These are phyloP conservation scores for Aphanomyces cochlioides DNA, from an alignment of 352 stramenopile species.

Conservation along the genomic window DNA sequence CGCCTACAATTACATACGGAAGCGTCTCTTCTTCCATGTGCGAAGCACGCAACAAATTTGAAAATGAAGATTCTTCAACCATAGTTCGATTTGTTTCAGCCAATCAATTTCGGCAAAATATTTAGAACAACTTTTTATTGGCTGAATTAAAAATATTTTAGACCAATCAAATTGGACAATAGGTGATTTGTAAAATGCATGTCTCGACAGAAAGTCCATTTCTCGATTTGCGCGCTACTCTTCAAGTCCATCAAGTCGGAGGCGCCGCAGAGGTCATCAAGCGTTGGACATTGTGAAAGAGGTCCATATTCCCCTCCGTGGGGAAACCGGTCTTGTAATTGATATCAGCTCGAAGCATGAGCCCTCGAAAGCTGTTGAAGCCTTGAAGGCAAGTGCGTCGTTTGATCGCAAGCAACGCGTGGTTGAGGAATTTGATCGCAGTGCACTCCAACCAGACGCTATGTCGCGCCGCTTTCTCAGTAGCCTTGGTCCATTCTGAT, in stretches of 20 bases:
- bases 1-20: neutral
- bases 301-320: neutral
- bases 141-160: no score
- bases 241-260: no score
- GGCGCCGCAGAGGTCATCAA: no score
- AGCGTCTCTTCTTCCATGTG: neutral
- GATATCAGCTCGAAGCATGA: neutral
- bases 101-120: no score
- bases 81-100: no score
- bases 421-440: constrained; percentile 30
- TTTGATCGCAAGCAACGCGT: constrained; percentile 26
- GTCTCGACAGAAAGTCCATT: no score
- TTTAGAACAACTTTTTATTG: no score
- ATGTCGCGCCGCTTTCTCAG: constrained; percentile 20
- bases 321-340: neutral
- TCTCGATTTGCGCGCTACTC: no score
- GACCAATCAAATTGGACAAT: no score
- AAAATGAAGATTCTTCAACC: no score
- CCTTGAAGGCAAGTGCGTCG: constrained; percentile 19
- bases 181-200: no score
- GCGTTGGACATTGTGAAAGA: neutral
- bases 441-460: constrained; percentile 33
- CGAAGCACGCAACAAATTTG: no score
- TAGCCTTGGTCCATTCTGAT: constrained; percentile 15
- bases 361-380: constrained; percentile 28